Evolutionary conservation across 331 rosid species (phyloP).

Genomic region (Acacia pycnantha): DNA sequence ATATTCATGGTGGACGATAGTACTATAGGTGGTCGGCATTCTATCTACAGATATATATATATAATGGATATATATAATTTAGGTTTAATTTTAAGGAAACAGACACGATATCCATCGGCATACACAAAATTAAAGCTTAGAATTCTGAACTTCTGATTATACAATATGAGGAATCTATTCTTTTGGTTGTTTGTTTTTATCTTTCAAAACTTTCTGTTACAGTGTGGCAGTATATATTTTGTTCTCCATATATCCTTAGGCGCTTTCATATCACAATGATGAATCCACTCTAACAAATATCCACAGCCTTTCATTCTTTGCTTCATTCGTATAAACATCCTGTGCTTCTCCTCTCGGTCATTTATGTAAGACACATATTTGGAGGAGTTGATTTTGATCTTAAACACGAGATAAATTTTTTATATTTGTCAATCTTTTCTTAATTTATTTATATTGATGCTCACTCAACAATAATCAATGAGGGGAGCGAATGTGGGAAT

Average conservation of each 20-base stretch:
- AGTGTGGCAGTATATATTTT: conserved; percentile 11
- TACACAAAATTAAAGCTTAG: conserved; percentile 12
- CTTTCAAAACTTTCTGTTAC: conserved; percentile 24
- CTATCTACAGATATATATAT: conserved; percentile 19
- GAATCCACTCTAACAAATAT: conserved; percentile 9
- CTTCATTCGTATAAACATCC: conserved; percentile 6
- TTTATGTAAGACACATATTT: too few relatives aligned
- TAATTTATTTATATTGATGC: too few relatives aligned
- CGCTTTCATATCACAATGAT: conserved; percentile 14
- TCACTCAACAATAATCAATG: too few relatives aligned
- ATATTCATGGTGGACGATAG: not conserved
- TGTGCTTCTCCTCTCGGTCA: accelerated
- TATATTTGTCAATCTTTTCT: too few relatives aligned
- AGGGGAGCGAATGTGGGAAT: accelerated
- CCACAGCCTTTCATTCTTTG: conserved; percentile 21
- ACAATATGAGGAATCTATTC: conserved; percentile 46
- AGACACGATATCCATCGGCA: not conserved
- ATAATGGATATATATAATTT: conserved; percentile 22
- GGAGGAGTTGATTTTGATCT: accelerated
- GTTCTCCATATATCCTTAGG: conserved; percentile 22
- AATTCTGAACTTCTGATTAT: conserved; percentile 20
- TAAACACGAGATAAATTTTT: too few relatives aligned
- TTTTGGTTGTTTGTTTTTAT: not conserved
- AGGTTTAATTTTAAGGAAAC: conserved; percentile 15
- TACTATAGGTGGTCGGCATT: not conserved